Evolutionary conservation across 257 asterid genomes (phyloP), one percentile per base, ranked within the genome.

Genomic region (Ballota nigra): DNA sequence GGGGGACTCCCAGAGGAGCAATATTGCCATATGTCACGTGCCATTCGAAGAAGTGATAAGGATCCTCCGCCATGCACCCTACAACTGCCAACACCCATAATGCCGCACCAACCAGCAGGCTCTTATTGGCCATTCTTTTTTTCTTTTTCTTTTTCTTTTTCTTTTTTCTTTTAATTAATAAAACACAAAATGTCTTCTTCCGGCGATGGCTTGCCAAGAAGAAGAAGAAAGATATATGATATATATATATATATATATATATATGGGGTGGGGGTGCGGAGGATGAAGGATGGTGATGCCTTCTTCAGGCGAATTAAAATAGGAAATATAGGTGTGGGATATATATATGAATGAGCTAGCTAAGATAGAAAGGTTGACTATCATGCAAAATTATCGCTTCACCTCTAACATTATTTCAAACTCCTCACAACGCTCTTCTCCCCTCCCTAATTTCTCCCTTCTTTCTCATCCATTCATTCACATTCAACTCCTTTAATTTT

Each of bases 1-100:
- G 79, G 15, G 88, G 85, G 2, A 84, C 83, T 1, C 91, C 89
- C 6, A 86, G 79, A 12, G 91, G 91, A 3, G 86, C 61, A 22
- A 86, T 76, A 22, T 70, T 75, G 63, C 89, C 91, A 24, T 86
- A 84, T 8, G 81, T 80, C 33, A 86, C 84, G 0, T 84, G 58
- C 92, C 92, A 86, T 4, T 68, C 80, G 18, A 47, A 75, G 63
- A 75, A 80, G 23, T 68, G 63, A 20, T 80, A 82, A 0, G 91
- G 91, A 31, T 86, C 91, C 71, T 77, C 91, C 0, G 88, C 88
- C 47, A 70, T 31, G 29, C 29, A 26, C n/a, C n/a, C n/a, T n/a
- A 65, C 77, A 55, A 57, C 36, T 3, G 56, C n/a, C n/a, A n/a
- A n/a, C n/a, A n/a, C n/a, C n/a, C n/a, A n/a, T n/a, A n/a, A n/a